Percentiles rank a stretch among this genome's conserved stretches.
Evolutionary conservation across 306 rosid genomes (phyloP).

Genomic region (Psophocarpus tetragonolobus): DNA sequence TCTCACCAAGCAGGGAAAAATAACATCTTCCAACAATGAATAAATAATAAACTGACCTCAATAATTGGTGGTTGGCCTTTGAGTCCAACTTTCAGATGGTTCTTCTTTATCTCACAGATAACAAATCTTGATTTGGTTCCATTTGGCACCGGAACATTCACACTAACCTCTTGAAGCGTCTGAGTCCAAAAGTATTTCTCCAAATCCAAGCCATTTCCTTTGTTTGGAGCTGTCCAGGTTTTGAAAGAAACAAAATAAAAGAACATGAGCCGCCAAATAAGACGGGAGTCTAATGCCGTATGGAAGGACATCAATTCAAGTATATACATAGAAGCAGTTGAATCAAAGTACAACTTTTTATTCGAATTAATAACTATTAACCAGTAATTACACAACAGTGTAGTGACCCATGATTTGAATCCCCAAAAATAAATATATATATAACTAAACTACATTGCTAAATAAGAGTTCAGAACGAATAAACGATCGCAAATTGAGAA

Average conservation of each 20-base stretch:
- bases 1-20: neutral
- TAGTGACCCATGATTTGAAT: too few species aligned
- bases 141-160: constrained; percentile 69
- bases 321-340: neutral
- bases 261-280: neutral
- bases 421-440: too few species aligned
- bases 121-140: constrained; percentile 83
- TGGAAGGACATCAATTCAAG: neutral
- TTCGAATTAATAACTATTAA: too few species aligned
- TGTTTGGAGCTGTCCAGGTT: constrained; percentile 65
- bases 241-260: neutral
- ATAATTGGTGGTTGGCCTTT: constrained; percentile 91
- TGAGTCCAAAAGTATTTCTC: constrained; percentile 92
- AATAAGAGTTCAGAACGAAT: too few species aligned
- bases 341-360: neutral
- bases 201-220: constrained; percentile 85
- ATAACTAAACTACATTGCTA: too few species aligned
- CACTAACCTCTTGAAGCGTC: constrained; percentile 74
- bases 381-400: too few species aligned
- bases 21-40: neutral
- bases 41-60: constrained; percentile 57
- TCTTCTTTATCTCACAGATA: constrained; percentile 80
- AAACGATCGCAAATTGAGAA: neutral
- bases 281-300: neutral
- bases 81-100: constrained; percentile 79